Evolutionary conservation across 257 asterid species (phyloP), one percentile per base, ranked within the genome.

Genomic region (Oldenlandia corymbosa): DNA sequence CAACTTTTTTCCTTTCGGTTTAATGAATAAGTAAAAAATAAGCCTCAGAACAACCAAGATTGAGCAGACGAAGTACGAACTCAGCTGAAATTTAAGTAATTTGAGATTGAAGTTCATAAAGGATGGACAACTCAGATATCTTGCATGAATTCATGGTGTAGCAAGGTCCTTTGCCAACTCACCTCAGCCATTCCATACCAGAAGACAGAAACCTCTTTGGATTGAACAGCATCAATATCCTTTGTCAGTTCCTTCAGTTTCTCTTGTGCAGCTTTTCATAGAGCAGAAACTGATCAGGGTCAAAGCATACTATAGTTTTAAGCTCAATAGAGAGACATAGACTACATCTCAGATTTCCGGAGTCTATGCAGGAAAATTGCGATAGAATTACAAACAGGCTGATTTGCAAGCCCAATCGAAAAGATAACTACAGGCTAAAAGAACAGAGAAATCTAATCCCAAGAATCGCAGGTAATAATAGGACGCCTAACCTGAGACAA

Each of bases 111-210:
- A n/a, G n/a, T n/a, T n/a, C n/a, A n/a, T n/a, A n/a, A n/a, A n/a
- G n/a, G n/a, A n/a, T n/a, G n/a, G n/a, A n/a, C n/a, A n/a, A 14
- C 13, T 7, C 13, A 27, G 32, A 60, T 23, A 60, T 21, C 11
- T 6, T 10, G 11, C 51, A 14, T 32, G 43, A 34, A 48, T 37
- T 11, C 5, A 31, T 0, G 14, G 9, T 17, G 32, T 13, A n/a
- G 30, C n/a, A 23, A 1, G 52, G 28, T 34, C 45, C 16, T 4
- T 27, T 32, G 51, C 39, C 26, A 61, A 67, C 78, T 81, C 77
- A 93, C 99, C 94, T 93, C 99, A 46, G 97, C 99, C 74, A 93
- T 73, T 64, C 95, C 99, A 70, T 54, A 73, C 99, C 99, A 93
- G 64, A 75, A 67, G 45, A 93, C 62, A 27, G 77, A 69, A 72